These are phyloP conservation scores for Ascocoryne sarcoides DNA, from an alignment of 2,329 filamentous ascomycete species.

Conservation along the genomic window DNA sequence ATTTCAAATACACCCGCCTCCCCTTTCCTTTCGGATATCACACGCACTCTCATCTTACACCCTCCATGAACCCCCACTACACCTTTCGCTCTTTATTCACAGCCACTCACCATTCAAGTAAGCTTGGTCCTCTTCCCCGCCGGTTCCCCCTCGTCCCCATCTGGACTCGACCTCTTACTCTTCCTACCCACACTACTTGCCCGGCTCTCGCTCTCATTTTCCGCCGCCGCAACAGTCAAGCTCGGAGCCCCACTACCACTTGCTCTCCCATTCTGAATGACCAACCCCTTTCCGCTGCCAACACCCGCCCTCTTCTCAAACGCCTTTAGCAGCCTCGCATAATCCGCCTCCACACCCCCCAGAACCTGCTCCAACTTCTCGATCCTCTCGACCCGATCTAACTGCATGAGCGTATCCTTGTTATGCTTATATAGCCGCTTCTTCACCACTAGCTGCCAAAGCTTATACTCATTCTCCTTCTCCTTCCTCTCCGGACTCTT, in stretches of 20 bases:
- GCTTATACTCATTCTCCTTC: constrained; percentile 54
- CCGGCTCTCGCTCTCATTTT: constrained; percentile 9
- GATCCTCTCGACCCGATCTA: constrained; percentile 59
- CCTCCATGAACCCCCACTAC: neutral
- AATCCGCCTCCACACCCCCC: constrained; percentile 61
- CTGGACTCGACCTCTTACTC: constrained; percentile 17
- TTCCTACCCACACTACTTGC: constrained; percentile 16
- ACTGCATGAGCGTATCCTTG: constrained; percentile 57
- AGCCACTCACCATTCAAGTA: neutral
- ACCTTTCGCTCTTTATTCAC: neutral
- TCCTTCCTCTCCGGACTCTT: constrained; percentile 35
- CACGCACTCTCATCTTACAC: neutral
- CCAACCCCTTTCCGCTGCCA: constrained; percentile 1
- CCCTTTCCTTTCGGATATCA: neutral
- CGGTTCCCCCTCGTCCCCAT: constrained; percentile 10
- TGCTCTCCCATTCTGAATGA: neutral
- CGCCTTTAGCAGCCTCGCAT: constrained; percentile 50
- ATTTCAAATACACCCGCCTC: neutral
- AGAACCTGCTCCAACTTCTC: constrained; percentile 65
- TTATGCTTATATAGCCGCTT: constrained; percentile 70
- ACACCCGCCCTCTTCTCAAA: constrained; percentile 11
- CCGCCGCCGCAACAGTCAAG: constrained; percentile 11
- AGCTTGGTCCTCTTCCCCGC: constrained; percentile 20
- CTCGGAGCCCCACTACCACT: constrained; percentile 17
- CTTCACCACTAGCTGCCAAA: constrained; percentile 72